phyloP scores from a whole-genome alignment of 371 early-diverging fungal genomes.

The Mortierella sp. region DNA sequence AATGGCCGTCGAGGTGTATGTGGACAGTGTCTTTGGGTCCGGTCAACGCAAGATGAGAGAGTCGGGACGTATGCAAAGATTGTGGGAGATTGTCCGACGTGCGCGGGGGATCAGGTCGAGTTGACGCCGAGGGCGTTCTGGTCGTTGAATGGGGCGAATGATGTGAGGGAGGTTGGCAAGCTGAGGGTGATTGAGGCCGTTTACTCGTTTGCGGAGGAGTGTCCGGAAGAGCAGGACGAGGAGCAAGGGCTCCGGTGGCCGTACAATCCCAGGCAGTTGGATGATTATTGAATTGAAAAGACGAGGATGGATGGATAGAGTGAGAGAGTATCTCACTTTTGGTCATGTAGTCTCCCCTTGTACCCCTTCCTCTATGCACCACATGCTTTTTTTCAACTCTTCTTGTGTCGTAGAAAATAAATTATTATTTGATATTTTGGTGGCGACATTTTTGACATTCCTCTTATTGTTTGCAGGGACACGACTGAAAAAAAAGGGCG shows the following conservation, averaged over 20 bases:
- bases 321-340: too few relatives aligned
- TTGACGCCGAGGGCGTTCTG: neutral
- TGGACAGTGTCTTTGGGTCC: neutral
- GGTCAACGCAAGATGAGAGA: neutral
- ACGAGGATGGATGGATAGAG: too few relatives aligned
- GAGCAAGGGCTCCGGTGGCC: neutral
- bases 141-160: neutral
- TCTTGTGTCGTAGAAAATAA: too few relatives aligned
- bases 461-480: too few relatives aligned
- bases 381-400: too few relatives aligned
- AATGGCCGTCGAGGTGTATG: neutral
- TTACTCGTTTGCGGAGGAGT: neutral
- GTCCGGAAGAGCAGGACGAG: neutral
- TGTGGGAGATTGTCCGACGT: neutral
- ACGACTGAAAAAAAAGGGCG: too few relatives aligned
- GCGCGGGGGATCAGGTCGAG: neutral
- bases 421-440: too few relatives aligned
- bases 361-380: too few relatives aligned
- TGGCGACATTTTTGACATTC: too few relatives aligned
- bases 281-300: neutral
- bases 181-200: neutral
- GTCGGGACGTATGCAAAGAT: neutral
- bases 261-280: neutral
- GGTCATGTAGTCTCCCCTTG: too few relatives aligned
- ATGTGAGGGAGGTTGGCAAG: neutral